Conservation (phyloP, 192 early-diverging fungal genomes). For the Linnemannia exigua region DNA sequence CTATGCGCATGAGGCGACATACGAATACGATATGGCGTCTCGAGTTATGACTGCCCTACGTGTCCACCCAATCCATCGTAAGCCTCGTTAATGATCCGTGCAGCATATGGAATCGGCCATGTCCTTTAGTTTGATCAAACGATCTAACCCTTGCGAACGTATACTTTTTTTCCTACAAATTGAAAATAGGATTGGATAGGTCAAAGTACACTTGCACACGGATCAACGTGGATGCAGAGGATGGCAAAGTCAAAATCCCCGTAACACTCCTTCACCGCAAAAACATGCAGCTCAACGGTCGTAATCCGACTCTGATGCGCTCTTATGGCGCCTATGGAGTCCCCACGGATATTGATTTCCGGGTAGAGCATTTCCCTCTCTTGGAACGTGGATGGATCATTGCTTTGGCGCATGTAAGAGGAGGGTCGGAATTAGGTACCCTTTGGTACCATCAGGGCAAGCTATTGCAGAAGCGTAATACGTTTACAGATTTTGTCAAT, state of each 20-base stretch:
- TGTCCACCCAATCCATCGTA: slow-evolving; percentile 64
- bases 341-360: slow-evolving; percentile 82
- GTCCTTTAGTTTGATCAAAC: not conserved
- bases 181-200: slow-evolving; percentile 58
- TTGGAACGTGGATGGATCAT: slow-evolving; percentile 86
- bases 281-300: slow-evolving; percentile 58
- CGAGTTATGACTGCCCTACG: slow-evolving; percentile 59
- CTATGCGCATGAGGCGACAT: slow-evolving; percentile 73
- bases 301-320: slow-evolving; percentile 74
- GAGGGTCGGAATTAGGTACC: slow-evolving; percentile 83
- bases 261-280: slow-evolving; percentile 76
- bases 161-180: not conserved
- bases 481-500: slow-evolving; percentile 78
- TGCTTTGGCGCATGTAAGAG: slow-evolving; percentile 85
- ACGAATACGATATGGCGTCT: slow-evolving; percentile 75
- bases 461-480: slow-evolving; percentile 77
- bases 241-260: slow-evolving; percentile 63
- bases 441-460: slow-evolving; percentile 86
- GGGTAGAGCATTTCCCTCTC: slow-evolving; percentile 80
- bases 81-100: not conserved
- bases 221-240: slow-evolving; percentile 61
- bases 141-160: not conserved
- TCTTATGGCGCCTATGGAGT: slow-evolving; percentile 89
- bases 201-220: slow-evolving; percentile 62
- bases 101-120: too few species aligned